These are phyloP conservation scores for Heliocybe sulcata DNA, from an alignment of 1,284 basidiomycete species.

Conservation along the genomic window DNA sequence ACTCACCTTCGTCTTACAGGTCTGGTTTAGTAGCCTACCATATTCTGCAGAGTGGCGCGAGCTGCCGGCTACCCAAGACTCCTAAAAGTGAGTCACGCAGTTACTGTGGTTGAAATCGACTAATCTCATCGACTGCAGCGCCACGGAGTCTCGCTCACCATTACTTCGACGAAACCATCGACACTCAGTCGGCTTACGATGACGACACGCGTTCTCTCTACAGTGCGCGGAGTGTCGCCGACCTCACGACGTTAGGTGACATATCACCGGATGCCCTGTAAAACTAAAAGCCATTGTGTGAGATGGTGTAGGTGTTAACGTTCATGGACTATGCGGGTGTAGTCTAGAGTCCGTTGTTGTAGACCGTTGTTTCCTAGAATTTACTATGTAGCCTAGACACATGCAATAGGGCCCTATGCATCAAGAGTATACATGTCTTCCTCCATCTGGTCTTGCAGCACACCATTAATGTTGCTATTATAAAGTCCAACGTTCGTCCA, in stretches of 20 bases:
- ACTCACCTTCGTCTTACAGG: conserved; percentile 30
- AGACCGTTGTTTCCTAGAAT: neutral
- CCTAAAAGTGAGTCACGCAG: conserved; percentile 78
- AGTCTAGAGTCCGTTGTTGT: neutral
- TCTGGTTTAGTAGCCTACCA: conserved; percentile 91
- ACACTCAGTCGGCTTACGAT: conserved; percentile 61
- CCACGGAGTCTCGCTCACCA: conserved; percentile 84
- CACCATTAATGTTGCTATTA: too few species aligned
- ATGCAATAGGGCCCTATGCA: neutral
- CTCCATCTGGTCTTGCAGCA: too few species aligned
- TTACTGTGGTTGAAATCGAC: conserved; percentile 13
- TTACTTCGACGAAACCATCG: conserved; percentile 85
- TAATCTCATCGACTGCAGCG: conserved; percentile 36
- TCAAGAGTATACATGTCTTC: too few species aligned
- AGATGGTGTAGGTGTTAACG: neutral
- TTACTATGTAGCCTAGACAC: neutral
- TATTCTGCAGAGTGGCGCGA: conserved; percentile 82
- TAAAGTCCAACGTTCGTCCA: too few species aligned
- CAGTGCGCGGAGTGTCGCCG: conserved; percentile 53
- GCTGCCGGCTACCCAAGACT: conserved; percentile 80
- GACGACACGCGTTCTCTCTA: conserved; percentile 52
- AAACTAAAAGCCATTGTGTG: conserved; percentile 1
- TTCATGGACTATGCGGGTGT: neutral
- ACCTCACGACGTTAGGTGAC: conserved; percentile 62
- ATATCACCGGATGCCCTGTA: conserved; percentile 74